These are phyloP conservation scores for Heteromeles arbutifolia DNA, from an alignment of 306 rosid species.

Conservation along the genomic window DNA sequence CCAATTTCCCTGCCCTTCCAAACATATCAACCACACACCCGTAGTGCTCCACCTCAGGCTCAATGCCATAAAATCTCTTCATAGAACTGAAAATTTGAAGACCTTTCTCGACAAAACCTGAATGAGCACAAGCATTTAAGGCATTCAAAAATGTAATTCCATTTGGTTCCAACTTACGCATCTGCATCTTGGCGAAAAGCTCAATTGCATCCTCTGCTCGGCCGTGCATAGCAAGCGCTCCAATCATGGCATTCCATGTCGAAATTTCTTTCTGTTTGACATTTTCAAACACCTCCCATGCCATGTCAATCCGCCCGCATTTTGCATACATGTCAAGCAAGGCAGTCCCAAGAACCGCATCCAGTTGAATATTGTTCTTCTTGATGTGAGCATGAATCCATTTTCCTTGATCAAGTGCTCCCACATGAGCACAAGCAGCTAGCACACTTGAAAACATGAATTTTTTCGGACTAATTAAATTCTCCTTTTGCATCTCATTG, in stretches of 20 bases:
- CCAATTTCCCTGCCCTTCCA: conserved; percentile 48
- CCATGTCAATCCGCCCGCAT: conserved; percentile 55
- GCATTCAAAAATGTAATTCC: conserved; percentile 35
- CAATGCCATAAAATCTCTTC: conserved; percentile 33
- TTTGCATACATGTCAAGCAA: conserved; percentile 58
- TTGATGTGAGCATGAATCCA: conserved; percentile 48
- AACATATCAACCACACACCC: conserved; percentile 52
- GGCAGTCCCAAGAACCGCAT: conserved; percentile 52
- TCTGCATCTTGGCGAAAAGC: conserved; percentile 43
- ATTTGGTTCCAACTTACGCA: conserved; percentile 36
- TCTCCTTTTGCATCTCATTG: conserved; percentile 39
- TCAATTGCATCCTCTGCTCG: conserved; percentile 46
- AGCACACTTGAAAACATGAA: conserved; percentile 42
- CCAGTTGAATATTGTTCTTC: conserved; percentile 35
- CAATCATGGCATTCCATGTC: conserved; percentile 70
- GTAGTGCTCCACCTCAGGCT: conserved; percentile 49
- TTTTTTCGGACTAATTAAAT: conserved; percentile 22
- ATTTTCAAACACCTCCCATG: conserved; percentile 55
- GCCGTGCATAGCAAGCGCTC: conserved; percentile 52
- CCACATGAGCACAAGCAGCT: conserved; percentile 53
- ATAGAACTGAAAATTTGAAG: conserved; percentile 33
- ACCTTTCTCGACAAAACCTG: conserved; percentile 43
- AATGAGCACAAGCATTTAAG: conserved; percentile 57
- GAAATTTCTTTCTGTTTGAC: conserved; percentile 36
- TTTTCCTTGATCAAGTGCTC: conserved; percentile 55